Conservation (phyloP, 352 stramenopile genomes). For the Phytophthora lateralis region DNA sequence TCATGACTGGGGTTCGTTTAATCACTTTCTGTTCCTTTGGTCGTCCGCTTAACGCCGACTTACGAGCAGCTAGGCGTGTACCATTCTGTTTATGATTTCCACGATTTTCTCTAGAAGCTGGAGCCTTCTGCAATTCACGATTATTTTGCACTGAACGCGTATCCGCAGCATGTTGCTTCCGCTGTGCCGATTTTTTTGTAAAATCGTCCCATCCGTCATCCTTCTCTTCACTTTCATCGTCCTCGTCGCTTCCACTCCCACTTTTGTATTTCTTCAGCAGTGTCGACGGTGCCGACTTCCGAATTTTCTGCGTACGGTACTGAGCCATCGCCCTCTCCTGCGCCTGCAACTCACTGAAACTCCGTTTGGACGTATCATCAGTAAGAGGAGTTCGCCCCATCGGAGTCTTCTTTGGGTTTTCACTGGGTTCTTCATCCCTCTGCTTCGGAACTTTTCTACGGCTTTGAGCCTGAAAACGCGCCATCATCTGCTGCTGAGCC, state of each 20-base stretch:
- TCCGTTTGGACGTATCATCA: not conserved
- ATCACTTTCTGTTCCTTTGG: not conserved
- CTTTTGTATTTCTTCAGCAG: not conserved
- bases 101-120: not conserved
- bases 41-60: constrained; percentile 4
- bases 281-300: constrained; percentile 7
- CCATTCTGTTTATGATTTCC: not conserved
- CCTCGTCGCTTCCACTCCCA: constrained; percentile 19
- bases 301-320: constrained; percentile 13
- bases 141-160: not conserved
- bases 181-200: constrained; percentile 20
- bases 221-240: constrained; percentile 20
- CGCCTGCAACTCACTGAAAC: constrained; percentile 11
- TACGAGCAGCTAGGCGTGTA: constrained; percentile 14
- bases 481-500: constrained; percentile 52
- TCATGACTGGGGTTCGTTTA: not conserved
- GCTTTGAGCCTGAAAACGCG: constrained; percentile 42
- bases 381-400: not conserved
- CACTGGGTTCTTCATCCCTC: not conserved
- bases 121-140: not conserved
- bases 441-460: constrained; percentile 20
- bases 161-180: constrained; percentile 3
- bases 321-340: constrained; percentile 10
- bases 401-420: constrained; percentile 4
- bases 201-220: constrained; percentile 26